Evolutionary conservation across 176 grass and related monocot species (phyloP), one percentile per base, ranked within the genome.

Genomic region (Oryza meridionalis): DNA sequence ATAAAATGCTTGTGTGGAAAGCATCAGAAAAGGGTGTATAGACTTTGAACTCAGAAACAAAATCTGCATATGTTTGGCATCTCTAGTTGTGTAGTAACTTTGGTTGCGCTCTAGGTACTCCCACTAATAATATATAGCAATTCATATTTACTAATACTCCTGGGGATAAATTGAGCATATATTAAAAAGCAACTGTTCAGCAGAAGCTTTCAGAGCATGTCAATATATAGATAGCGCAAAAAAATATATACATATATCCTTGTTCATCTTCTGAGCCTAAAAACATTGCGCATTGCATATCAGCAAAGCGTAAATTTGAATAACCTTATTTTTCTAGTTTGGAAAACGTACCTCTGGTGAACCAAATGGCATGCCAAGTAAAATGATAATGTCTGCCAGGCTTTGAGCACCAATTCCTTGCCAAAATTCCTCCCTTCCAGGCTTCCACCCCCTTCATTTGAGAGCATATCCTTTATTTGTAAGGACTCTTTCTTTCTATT

Each of bases 341-440:
- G 10, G 29, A 55, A 75, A 7, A 58, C 37, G 16, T 77, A 94
- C 93, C 90, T 95, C 85, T 64, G 74, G 38, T 79, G 90, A 92
- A 81, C 92, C 93, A 70, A 95, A 95, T 81, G 90, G 55, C 90
- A 95, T 90, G 82, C 93, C 93, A 74, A 90, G 90, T 79, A 94
- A 85, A 40, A 94, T 90, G 73, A 90, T 90, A 80, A 85, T 86
- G 69, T 94, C 90, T 73, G 88, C 88, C 68, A 90, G 81, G 24
- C 87, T 88, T 73, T 90, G 87, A 77, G 88, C 90, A 55, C 85
- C 85, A 63, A 94, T 88, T 14, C 90, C 93, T 90, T 88, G 87
- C 87, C 58, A 19, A 55, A 19, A 7, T 55, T 2, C 0, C 16
- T 5, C 2, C 12, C 3, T 53, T 37, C 35, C 35, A 37, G 35